A percentile compares a stretch with the other conserved stretches of the same genome.
Evolutionary conservation across 768 basidiomycete genomes (phyloP).

Genomic region (Collybiopsis confluens): DNA sequence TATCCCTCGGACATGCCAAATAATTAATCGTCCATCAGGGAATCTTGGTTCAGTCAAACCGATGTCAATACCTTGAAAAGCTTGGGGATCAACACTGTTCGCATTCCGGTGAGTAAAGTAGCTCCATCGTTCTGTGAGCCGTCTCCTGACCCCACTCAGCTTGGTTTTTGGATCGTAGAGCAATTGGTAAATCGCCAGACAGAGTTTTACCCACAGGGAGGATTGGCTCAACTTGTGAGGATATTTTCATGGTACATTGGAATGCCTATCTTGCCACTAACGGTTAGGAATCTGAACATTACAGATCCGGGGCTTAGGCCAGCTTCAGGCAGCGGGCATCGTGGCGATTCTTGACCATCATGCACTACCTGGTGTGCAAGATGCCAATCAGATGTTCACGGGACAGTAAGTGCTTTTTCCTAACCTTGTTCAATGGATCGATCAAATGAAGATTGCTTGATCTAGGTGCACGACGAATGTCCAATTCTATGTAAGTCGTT

Average conservation of each 20-base stretch:
- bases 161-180: slow-evolving; percentile 83
- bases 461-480: slow-evolving; percentile 61
- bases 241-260: not conserved
- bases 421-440: not conserved
- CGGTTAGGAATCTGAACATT: not conserved
- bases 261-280: not conserved
- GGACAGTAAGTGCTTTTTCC: slow-evolving; percentile 43
- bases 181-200: slow-evolving; percentile 54
- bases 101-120: slow-evolving; percentile 55
- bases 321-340: slow-evolving; percentile 61
- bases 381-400: slow-evolving; percentile 58
- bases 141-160: slow-evolving; percentile 28
- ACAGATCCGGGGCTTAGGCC: slow-evolving; percentile 59
- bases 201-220: slow-evolving; percentile 70
- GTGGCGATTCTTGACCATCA: slow-evolving; percentile 61
- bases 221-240: slow-evolving; percentile 60
- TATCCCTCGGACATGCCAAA: too few relatives aligned
- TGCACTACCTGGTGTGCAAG: slow-evolving; percentile 65
- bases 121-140: too few relatives aligned
- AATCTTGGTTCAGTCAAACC: slow-evolving; percentile 65
- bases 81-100: slow-evolving; percentile 69
- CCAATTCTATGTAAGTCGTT: slow-evolving; percentile 62
- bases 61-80: slow-evolving; percentile 53
- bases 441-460: slow-evolving; percentile 3
- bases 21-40: too few relatives aligned